Evolutionary conservation across 306 rosid species (phyloP).

Genomic region (Medicago ruthenica): DNA sequence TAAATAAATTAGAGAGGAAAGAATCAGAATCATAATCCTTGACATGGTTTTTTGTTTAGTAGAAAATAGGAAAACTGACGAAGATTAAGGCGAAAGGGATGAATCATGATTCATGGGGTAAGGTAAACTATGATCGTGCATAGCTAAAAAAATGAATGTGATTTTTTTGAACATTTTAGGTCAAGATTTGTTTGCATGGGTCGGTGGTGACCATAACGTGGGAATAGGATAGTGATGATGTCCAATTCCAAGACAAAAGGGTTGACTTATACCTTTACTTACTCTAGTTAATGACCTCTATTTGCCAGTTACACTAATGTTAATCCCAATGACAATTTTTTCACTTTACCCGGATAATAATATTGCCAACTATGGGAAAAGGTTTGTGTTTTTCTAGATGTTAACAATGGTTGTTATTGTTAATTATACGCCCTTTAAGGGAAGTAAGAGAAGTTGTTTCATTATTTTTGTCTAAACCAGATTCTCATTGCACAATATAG

Average conservation of each 20-base stretch:
- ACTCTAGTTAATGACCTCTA: slow-evolving; percentile 53
- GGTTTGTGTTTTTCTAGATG: slow-evolving; percentile 28
- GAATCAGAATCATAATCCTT: neutral
- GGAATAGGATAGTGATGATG: slow-evolving; percentile 56
- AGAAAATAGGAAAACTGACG: slow-evolving; percentile 48
- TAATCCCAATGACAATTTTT: slow-evolving; percentile 47
- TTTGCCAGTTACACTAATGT: slow-evolving; percentile 63
- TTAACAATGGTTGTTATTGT: slow-evolving; percentile 21
- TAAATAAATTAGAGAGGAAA: neutral
- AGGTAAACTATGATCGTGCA: slow-evolving; percentile 8
- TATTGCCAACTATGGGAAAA: slow-evolving; percentile 38
- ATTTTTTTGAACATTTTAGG: neutral
- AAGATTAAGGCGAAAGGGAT: slow-evolving; percentile 65
- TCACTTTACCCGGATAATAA: slow-evolving; percentile 46
- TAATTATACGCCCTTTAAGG: slow-evolving; percentile 18
- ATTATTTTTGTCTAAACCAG: slow-evolving; percentile 4
- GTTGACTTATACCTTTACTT: slow-evolving; percentile 63
- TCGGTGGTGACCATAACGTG: slow-evolving; percentile 76
- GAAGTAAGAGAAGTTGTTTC: slow-evolving; percentile 27
- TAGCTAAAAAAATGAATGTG: slow-evolving; percentile 29
- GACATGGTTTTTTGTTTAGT: slow-evolving; percentile 32
- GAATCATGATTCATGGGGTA: slow-evolving; percentile 32
- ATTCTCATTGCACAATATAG: neutral
- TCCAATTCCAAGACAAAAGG: slow-evolving; percentile 51
- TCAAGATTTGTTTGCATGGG: slow-evolving; percentile 42